Evolutionary conservation across 805 yeast genomes (phyloP).

Genomic region (Teunomyces stri): DNA sequence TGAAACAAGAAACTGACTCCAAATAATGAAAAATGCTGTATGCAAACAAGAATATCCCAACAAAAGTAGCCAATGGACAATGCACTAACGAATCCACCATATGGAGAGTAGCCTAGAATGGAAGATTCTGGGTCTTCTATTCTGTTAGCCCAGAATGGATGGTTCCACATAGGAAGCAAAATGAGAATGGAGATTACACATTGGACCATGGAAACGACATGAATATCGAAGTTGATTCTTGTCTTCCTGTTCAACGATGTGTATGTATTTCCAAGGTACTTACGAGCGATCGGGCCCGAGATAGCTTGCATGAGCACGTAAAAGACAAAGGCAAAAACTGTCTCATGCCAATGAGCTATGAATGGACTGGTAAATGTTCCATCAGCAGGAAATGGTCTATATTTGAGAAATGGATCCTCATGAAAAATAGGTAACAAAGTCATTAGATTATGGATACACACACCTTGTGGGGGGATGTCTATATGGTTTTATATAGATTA

Average conservation of each 20-base stretch:
- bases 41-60: conserved; percentile 83
- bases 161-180: conserved; percentile 64
- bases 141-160: conserved; percentile 42
- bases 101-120: conserved; percentile 70
- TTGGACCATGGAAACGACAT: conserved; percentile 85
- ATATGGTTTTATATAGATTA: not conserved
- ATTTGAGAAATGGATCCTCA: conserved; percentile 44
- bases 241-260: conserved; percentile 43
- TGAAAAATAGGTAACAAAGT: conserved; percentile 21
- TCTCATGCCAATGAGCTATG: conserved; percentile 72
- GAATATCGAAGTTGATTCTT: conserved; percentile 81
- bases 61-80: conserved; percentile 81
- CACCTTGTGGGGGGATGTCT: not conserved
- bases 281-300: conserved; percentile 51
- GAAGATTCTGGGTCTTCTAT: conserved; percentile 39
- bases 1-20: conserved; percentile 83
- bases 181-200: conserved; percentile 60
- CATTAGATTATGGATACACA: conserved; percentile 8
- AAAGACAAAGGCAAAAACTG: conserved; percentile 54
- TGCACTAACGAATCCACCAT: conserved; percentile 69
- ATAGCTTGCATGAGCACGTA: conserved; percentile 55
- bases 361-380: conserved; percentile 38
- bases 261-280: conserved; percentile 55
- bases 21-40: conserved; percentile 59
- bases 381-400: conserved; percentile 45